These are phyloP conservation scores for Naganishia kalamii DNA, from an alignment of 768 basidiomycete genomes.

Conservation along the genomic window DNA sequence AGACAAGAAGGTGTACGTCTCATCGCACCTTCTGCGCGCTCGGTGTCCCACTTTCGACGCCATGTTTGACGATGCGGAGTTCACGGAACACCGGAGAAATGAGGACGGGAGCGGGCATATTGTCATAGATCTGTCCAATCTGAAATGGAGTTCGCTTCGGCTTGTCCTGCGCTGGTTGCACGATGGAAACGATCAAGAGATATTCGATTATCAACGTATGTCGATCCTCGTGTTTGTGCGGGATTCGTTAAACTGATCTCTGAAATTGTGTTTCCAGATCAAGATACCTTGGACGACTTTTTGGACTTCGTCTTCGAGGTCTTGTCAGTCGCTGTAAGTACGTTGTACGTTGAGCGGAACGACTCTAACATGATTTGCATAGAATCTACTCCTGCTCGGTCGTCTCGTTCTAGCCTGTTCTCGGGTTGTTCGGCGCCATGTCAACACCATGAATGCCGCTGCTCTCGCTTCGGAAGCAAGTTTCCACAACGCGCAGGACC, in stretches of 20 bases:
- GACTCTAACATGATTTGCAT: background rate
- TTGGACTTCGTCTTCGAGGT: constrained; percentile 82
- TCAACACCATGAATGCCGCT: constrained; percentile 68
- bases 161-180: constrained; percentile 72
- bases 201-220: constrained; percentile 69
- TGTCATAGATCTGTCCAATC: constrained; percentile 63
- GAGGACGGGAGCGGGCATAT: constrained; percentile 53
- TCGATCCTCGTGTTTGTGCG: constrained; percentile 3
- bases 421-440: constrained; percentile 59
- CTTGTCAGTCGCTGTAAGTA: constrained; percentile 67
- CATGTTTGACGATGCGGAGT: constrained; percentile 75
- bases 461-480: constrained; percentile 75
- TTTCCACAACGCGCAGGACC: constrained; percentile 63
- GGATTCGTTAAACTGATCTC: background rate
- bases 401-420: constrained; percentile 79
- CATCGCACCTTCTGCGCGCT: constrained; percentile 72
- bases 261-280: constrained; percentile 50
- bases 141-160: constrained; percentile 66
- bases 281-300: constrained; percentile 63
- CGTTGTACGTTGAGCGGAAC: constrained; percentile 33
- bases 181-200: constrained; percentile 59
- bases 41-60: constrained; percentile 75
- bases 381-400: constrained; percentile 78
- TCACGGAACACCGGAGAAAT: constrained; percentile 63
- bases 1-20: constrained; percentile 60